A percentile compares a stretch with the other conserved stretches of the same genome.
These are phyloP conservation scores for Actinidia arguta DNA, from an alignment of 179 eudicot species.

Conservation along the genomic window DNA sequence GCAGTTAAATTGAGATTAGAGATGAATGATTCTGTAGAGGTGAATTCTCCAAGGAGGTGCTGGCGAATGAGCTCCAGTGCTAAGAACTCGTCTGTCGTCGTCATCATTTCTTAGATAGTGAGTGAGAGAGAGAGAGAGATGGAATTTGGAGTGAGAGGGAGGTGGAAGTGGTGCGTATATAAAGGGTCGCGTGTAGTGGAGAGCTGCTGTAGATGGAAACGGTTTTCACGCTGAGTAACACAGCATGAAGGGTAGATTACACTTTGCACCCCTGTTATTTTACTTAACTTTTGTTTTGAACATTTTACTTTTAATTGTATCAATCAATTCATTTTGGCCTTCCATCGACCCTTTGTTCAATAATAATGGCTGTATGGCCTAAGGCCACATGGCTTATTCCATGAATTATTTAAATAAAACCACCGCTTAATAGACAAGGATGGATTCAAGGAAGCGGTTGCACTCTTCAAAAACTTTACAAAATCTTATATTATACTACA, in stretches of 20 bases:
- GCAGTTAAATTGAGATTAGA: slow-evolving; percentile 11
- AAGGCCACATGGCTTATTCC: too few species aligned
- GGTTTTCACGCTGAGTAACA: background rate
- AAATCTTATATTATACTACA: too few species aligned
- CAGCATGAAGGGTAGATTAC: background rate
- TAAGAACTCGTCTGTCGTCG: slow-evolving; percentile 10
- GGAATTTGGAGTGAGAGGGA: background rate
- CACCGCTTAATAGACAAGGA: too few species aligned
- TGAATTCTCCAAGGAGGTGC: slow-evolving; percentile 38
- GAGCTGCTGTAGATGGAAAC: background rate
- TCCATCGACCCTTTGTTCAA: too few species aligned
- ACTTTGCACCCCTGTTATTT: too few species aligned
- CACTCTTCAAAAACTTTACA: too few species aligned
- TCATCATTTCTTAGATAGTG: background rate
- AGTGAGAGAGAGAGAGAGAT: background rate
- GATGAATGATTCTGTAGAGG: slow-evolving; percentile 25
- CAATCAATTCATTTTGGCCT: too few species aligned
- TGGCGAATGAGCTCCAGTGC: slow-evolving; percentile 38
- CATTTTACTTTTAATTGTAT: too few species aligned
- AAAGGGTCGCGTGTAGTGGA: background rate
- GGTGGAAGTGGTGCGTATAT: background rate
- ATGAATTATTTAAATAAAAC: too few species aligned
- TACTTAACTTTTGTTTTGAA: too few species aligned
- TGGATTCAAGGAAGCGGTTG: too few species aligned
- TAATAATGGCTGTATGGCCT: too few species aligned